These are phyloP conservation scores for Phytophthora brassicae DNA, from an alignment of 352 stramenopile genomes.

Conservation along the genomic window DNA sequence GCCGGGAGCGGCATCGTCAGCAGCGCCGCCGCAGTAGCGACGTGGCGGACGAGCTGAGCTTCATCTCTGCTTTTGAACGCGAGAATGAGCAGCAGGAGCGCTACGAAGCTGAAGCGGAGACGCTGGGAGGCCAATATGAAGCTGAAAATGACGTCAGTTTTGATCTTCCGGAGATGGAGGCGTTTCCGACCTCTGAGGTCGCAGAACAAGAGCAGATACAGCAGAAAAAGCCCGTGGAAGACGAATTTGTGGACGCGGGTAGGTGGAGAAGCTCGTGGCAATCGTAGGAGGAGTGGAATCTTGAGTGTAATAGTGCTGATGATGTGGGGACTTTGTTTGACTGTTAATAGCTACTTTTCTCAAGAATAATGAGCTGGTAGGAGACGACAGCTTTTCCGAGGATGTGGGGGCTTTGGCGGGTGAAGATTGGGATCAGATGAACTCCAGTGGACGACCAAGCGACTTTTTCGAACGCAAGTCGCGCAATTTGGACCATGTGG, in stretches of 20 bases:
- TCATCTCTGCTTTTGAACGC: constrained; percentile 34
- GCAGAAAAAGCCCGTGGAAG: constrained; percentile 33
- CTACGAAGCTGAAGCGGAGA: not conserved
- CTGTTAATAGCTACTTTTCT: constrained; percentile 42
- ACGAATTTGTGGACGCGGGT: constrained; percentile 80
- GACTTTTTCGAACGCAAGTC: constrained; percentile 77
- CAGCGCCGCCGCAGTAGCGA: constrained; percentile 22
- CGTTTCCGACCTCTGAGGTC: constrained; percentile 26
- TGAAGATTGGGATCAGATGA: constrained; percentile 33
- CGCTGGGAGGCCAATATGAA: not conserved
- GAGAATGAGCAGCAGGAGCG: constrained; percentile 14
- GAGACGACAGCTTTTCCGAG: constrained; percentile 49
- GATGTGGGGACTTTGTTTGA: not conserved
- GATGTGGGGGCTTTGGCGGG: constrained; percentile 26
- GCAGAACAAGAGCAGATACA: constrained; percentile 6
- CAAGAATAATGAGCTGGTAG: constrained; percentile 44
- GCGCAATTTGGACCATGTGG: constrained; percentile 69
- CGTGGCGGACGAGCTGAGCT: constrained; percentile 31
- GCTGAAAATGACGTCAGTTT: constrained; percentile 27
- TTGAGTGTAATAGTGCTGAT: constrained; percentile 7
- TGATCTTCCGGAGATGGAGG: constrained; percentile 37
- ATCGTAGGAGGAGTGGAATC: not conserved
- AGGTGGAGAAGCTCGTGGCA: constrained; percentile 11
- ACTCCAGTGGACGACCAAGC: constrained; percentile 45
- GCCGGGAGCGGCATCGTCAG: constrained; percentile 20